Evolutionary conservation across 179 eudicot species (phyloP).

Genomic region (Spergularia azorica): DNA sequence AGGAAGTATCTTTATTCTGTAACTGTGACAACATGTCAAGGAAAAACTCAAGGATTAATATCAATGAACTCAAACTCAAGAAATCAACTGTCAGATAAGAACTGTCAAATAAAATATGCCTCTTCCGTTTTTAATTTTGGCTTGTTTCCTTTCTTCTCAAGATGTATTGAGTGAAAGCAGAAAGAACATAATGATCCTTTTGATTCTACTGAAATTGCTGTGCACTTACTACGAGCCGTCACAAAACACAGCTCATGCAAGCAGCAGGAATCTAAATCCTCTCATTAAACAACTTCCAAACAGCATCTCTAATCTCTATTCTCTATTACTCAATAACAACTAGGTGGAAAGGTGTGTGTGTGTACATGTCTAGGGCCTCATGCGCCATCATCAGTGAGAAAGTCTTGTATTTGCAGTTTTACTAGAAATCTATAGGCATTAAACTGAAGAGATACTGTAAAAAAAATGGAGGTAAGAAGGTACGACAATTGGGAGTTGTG

Average conservation of each 20-base stretch:
- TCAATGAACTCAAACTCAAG: constrained; percentile 29
- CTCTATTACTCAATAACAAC: background rate
- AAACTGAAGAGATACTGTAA: background rate
- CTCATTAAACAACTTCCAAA: too few species aligned
- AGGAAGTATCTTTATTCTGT: constrained; percentile 82
- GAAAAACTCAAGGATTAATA: constrained; percentile 27
- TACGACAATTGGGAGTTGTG: background rate
- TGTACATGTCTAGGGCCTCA: too few species aligned
- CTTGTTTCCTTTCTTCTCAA: background rate
- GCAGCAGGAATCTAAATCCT: background rate
- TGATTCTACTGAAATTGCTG: background rate
- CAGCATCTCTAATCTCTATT: background rate
- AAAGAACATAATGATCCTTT: background rate
- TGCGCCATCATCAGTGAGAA: too few species aligned
- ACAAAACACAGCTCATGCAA: constrained; percentile 3
- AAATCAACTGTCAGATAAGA: background rate
- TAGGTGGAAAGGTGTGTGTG: too few species aligned
- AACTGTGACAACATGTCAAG: constrained; percentile 50
- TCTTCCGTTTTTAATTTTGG: background rate
- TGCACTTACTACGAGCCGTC: background rate
- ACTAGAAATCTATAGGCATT: too few species aligned
- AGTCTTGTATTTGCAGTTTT: background rate
- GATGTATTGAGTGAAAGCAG: background rate
- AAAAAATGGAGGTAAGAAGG: background rate
- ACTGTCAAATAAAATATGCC: background rate